phyloP scores from a whole-genome alignment of 176 grass and related monocot species.

The Thalia dealbata region DNA sequence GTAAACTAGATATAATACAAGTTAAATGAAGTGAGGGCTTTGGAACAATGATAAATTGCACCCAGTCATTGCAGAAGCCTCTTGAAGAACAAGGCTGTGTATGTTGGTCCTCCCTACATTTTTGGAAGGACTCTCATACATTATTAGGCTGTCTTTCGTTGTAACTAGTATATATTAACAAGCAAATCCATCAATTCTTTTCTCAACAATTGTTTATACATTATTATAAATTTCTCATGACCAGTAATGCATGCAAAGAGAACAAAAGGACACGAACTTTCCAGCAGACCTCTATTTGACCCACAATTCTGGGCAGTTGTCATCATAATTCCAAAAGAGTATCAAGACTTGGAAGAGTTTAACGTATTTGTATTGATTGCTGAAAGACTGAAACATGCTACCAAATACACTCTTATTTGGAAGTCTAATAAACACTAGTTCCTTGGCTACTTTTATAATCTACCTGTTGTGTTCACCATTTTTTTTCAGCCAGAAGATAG shows the following conservation, averaged over 20 bases:
- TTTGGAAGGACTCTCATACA: background rate
- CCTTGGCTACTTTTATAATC: background rate
- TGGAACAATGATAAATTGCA: too few species aligned
- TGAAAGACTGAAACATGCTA: background rate
- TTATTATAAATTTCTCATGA: background rate
- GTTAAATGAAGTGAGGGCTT: too few species aligned
- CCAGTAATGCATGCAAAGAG: background rate
- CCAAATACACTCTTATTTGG: background rate
- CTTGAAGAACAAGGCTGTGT: background rate
- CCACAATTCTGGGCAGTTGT: background rate
- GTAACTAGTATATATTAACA: too few species aligned
- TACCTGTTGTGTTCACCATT: background rate
- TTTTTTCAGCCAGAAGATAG: background rate
- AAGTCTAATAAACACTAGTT: background rate
- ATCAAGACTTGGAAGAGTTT: background rate
- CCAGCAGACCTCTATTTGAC: background rate
- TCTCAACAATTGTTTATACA: too few species aligned
- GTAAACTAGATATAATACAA: too few species aligned
- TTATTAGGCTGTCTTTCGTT: too few species aligned
- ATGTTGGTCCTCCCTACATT: background rate
- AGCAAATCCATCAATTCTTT: too few species aligned
- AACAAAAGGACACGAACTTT: background rate
- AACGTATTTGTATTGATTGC: background rate
- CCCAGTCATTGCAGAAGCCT: background rate
- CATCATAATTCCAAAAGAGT: background rate